A percentile compares a stretch with the other conserved stretches of the same genome.
phyloP scores from a whole-genome alignment of 306 rosid species.

The Quercus ilex region DNA sequence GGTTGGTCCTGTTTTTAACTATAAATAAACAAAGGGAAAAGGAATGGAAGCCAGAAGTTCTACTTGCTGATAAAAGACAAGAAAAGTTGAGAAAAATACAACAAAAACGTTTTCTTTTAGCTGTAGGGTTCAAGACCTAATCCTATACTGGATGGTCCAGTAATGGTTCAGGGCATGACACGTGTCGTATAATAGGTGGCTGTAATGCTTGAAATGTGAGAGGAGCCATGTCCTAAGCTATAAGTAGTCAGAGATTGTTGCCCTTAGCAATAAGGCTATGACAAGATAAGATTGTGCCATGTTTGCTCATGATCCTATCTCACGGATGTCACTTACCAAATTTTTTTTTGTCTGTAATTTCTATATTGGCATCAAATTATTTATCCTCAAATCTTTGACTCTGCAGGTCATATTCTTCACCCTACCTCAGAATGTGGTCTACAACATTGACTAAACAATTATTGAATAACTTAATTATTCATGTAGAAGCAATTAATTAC shows the following conservation, averaged over 20 bases:
- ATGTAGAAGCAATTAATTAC: conserved; percentile 39
- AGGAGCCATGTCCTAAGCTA: conserved; percentile 29
- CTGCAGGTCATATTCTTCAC: neutral
- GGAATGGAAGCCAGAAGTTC: conserved; percentile 10
- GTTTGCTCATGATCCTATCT: conserved; percentile 12
- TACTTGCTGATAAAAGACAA: conserved; percentile 21
- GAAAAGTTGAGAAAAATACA: conserved; percentile 10
- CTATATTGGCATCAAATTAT: neutral
- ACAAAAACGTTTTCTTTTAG: conserved; percentile 1
- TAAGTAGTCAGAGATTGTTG: conserved; percentile 18
- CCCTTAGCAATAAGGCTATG: neutral
- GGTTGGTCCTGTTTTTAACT: neutral
- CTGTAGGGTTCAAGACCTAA: conserved; percentile 17
- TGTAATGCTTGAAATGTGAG: conserved; percentile 10
- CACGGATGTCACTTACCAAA: neutral
- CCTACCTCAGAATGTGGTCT: neutral
- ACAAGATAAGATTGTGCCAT: conserved; percentile 35
- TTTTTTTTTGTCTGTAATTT: neutral
- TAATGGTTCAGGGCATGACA: conserved; percentile 24
- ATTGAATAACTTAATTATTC: conserved; percentile 10
- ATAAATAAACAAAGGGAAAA: neutral
- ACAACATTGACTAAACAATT: neutral
- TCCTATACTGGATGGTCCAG: conserved; percentile 28
- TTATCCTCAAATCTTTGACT: neutral
- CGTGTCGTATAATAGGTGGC: conserved; percentile 21